Percentiles rank a stretch among this genome's conserved stretches.
Conservation (phyloP, 257 asterid species). For the Plantago ovata region DNA sequence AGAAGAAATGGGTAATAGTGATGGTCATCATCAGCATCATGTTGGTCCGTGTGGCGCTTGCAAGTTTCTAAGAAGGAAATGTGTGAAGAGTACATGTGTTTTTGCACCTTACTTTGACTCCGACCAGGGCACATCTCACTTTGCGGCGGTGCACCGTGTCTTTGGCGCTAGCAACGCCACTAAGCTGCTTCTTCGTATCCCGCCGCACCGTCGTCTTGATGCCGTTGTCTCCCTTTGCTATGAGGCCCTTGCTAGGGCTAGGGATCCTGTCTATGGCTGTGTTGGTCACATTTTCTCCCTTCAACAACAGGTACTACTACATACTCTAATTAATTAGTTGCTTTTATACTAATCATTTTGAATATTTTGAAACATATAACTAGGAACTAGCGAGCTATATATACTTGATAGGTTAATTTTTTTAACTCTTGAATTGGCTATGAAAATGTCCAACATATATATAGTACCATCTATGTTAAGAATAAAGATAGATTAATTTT, state of each 20-base stretch:
- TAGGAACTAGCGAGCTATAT: background rate
- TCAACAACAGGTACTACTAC: slow-evolving; percentile 50
- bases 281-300: slow-evolving; percentile 58
- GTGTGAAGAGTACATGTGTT: slow-evolving; percentile 49
- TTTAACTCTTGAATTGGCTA: too few relatives aligned
- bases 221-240: slow-evolving; percentile 63
- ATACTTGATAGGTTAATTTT: too few relatives aligned
- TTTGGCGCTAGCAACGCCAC: slow-evolving; percentile 75
- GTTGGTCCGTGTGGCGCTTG: slow-evolving; percentile 72
- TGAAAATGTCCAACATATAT: too few relatives aligned
- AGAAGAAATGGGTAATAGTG: slow-evolving; percentile 19
- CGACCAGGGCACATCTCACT: slow-evolving; percentile 59
- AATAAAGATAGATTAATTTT: too few relatives aligned
- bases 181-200: slow-evolving; percentile 47
- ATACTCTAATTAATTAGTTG: background rate
- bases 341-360: background rate
- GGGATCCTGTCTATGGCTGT: slow-evolving; percentile 69
- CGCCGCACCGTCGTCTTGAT: slow-evolving; percentile 59
- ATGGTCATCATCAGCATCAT: slow-evolving; percentile 7
- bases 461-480: too few relatives aligned
- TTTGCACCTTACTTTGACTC: slow-evolving; percentile 69
- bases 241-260: slow-evolving; percentile 65
- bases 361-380: background rate
- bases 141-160: slow-evolving; percentile 69
- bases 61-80: slow-evolving; percentile 62